These are phyloP conservation scores for Venturia nashicola DNA, from an alignment of 2,329 filamentous ascomycete genomes.

Conservation along the genomic window DNA sequence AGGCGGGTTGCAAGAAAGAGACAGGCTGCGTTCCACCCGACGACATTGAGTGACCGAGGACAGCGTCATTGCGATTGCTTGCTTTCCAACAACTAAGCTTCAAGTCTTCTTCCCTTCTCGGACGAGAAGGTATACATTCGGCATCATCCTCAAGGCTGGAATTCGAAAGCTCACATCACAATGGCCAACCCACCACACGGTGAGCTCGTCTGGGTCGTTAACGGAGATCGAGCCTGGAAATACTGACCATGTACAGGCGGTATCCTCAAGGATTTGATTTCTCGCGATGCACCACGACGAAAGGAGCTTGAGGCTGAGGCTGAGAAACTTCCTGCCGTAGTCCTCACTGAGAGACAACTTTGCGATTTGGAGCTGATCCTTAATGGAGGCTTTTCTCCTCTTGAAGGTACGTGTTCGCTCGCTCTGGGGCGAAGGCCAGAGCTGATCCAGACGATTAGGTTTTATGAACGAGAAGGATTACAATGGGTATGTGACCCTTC, in stretches of 20 bases:
- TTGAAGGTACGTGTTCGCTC: constrained; percentile 58
- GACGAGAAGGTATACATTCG: neutral
- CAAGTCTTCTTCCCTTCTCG: too few relatives aligned
- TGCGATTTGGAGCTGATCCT: constrained; percentile 97
- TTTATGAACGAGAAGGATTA: constrained; percentile 98
- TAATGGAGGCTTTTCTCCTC: constrained; percentile 92
- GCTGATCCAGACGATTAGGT: constrained; percentile 38
- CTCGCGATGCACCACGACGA: constrained; percentile 77
- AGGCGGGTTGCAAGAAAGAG: neutral
- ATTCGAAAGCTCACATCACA: constrained; percentile 6
- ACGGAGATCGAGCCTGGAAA: neutral
- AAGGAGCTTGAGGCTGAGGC: constrained; percentile 71
- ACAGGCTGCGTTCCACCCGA: neutral
- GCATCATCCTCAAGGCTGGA: neutral
- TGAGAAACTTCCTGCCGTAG: constrained; percentile 71
- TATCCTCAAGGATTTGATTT: constrained; percentile 93
- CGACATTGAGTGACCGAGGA: neutral
- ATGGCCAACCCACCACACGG: constrained; percentile 43
- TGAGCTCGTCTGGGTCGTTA: constrained; percentile 16
- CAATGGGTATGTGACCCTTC: constrained; percentile 53
- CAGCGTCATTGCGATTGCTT: neutral
- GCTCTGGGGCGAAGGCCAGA: neutral
- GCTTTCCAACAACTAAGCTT: neutral
- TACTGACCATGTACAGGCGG: constrained; percentile 46
- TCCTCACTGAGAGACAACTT: constrained; percentile 84